A percentile compares a stretch with the other conserved stretches of the same genome.
Conservation (phyloP, 805 yeast species). For the Nakazawaea laoshanensis region DNA sequence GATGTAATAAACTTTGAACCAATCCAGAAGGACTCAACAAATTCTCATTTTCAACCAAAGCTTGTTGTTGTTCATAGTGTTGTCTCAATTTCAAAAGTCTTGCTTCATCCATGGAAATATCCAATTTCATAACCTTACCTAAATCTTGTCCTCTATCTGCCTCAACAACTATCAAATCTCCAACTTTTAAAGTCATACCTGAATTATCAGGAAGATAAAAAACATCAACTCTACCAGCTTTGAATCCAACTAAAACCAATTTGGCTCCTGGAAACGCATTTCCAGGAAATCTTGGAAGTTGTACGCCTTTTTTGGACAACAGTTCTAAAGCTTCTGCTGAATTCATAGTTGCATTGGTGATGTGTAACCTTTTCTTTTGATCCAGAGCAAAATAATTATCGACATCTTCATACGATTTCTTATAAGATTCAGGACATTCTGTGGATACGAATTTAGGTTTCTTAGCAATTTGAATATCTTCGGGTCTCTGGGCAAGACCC, state of each 20-base stretch:
- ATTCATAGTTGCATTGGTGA: conserved; percentile 11
- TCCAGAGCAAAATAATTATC: conserved; percentile 12
- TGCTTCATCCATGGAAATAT: conserved; percentile 59
- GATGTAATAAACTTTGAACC: conserved; percentile 2
- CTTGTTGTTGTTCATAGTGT: conserved; percentile 64
- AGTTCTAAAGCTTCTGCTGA: conserved; percentile 9
- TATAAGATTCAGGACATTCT: conserved; percentile 3
- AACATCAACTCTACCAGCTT: conserved; percentile 73
- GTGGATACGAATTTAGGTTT: background rate
- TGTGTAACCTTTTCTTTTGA: conserved; percentile 10
- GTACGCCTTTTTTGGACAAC: conserved; percentile 26
- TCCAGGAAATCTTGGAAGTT: conserved; percentile 25
- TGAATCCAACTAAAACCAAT: conserved; percentile 64
- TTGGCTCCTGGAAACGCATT: conserved; percentile 23
- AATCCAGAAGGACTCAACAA: conserved; percentile 11
- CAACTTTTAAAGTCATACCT: conserved; percentile 30
- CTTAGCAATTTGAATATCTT: background rate
- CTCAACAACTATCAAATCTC: conserved; percentile 73
- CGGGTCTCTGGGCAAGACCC: conserved; percentile 1
- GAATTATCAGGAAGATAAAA: conserved; percentile 46
- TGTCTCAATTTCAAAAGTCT: conserved; percentile 57
- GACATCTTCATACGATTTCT: conserved; percentile 9
- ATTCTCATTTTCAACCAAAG: conserved; percentile 35
- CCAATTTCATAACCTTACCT: conserved; percentile 54
- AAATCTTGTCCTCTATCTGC: conserved; percentile 79